Evolutionary conservation across 495 filamentous ascomycete species (phyloP).

Genomic region (Pyrenula aspistea): DNA sequence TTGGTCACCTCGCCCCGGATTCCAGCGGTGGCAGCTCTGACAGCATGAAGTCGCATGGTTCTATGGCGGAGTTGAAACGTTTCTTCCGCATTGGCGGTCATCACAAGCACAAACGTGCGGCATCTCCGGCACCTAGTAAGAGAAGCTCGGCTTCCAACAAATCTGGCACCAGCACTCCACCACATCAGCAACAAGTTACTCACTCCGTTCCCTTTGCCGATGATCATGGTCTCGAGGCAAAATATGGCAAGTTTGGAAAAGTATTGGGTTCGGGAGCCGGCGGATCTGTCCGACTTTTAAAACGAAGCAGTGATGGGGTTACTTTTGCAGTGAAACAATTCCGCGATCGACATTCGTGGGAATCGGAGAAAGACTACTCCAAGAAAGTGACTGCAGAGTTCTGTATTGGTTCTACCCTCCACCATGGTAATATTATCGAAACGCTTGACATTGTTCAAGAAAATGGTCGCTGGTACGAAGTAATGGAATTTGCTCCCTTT

Average conservation of each 20-base stretch:
- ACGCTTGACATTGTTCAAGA: constrained; percentile 95
- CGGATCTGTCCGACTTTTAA: constrained; percentile 90
- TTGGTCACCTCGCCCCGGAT: constrained; percentile 37
- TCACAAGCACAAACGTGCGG: constrained; percentile 53
- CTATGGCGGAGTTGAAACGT: constrained; percentile 88
- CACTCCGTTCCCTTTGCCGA: constrained; percentile 76
- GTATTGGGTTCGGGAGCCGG: constrained; percentile 91
- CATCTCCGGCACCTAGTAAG: constrained; percentile 41
- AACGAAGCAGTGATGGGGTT: constrained; percentile 74
- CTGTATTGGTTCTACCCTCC: constrained; percentile 91
- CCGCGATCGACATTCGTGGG: constrained; percentile 81
- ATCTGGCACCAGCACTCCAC: constrained; percentile 45
- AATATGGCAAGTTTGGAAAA: constrained; percentile 90
- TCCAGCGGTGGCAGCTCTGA: constrained; percentile 18
- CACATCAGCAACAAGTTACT: constrained; percentile 33
- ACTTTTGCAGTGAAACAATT: constrained; percentile 99
- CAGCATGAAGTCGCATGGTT: constrained; percentile 53
- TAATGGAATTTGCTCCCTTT: constrained; percentile 98
- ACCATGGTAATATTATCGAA: constrained; percentile 98
- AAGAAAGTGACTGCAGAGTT: constrained; percentile 99
- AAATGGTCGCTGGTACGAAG: constrained; percentile 91
- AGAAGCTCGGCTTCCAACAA: constrained; percentile 31
- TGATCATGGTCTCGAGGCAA: constrained; percentile 79
- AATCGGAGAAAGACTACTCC: constrained; percentile 86
- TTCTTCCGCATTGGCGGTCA: constrained; percentile 69